Evolutionary conservation across 179 eudicot species (phyloP).

Genomic region (Heliamphora pulchella): DNA sequence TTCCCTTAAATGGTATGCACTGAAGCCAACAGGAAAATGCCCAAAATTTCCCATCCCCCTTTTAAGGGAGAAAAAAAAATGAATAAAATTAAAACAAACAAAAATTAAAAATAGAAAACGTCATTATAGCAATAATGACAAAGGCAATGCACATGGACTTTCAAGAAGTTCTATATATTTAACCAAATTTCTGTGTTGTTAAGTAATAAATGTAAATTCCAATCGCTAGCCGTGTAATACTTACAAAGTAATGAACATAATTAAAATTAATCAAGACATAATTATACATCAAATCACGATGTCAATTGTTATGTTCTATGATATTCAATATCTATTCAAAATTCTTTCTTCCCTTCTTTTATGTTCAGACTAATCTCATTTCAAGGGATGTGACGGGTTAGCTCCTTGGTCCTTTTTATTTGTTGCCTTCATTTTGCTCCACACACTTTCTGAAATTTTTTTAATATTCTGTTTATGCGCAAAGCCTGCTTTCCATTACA

Average conservation of each 20-base stretch:
- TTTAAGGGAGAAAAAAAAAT: too few relatives aligned
- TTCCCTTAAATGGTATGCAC: too few relatives aligned
- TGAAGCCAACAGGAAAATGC: too few relatives aligned
- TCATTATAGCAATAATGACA: neutral
- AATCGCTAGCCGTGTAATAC: neutral
- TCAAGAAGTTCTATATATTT: too few relatives aligned
- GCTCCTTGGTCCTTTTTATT: neutral
- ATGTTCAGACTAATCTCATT: neutral
- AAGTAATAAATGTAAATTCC: too few relatives aligned
- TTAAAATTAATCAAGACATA: neutral
- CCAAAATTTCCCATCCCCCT: too few relatives aligned
- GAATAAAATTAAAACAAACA: too few relatives aligned
- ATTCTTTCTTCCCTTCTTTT: neutral
- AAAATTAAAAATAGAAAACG: too few relatives aligned
- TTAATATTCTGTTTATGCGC: neutral
- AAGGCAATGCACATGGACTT: too few relatives aligned
- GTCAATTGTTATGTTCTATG: neutral
- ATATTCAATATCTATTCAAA: neutral
- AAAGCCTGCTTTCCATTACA: neutral
- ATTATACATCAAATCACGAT: neutral
- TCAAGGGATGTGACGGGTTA: neutral
- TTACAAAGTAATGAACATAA: neutral
- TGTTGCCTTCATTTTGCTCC: neutral
- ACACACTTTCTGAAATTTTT: neutral
- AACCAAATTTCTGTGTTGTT: too few relatives aligned